A percentile compares a stretch with the other conserved stretches of the same genome.
Evolutionary conservation across 768 basidiomycete species (phyloP).

Genomic region (Pulveroboletus frians): DNA sequence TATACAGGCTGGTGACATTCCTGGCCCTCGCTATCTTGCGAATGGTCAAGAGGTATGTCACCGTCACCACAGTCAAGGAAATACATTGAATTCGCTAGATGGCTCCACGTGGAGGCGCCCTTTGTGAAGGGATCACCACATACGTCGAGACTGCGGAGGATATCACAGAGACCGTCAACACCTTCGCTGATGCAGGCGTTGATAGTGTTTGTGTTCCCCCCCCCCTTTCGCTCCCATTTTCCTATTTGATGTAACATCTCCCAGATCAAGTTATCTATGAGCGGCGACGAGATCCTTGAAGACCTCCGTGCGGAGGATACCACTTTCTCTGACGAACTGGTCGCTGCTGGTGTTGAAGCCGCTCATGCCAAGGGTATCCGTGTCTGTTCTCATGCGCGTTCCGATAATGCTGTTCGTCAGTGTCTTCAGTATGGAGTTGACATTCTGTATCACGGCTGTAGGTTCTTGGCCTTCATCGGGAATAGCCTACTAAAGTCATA

Average conservation of each 20-base stretch:
- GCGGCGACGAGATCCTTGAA: constrained; percentile 34
- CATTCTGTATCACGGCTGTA: constrained; percentile 28
- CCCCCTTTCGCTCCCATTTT: neutral
- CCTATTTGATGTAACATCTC: neutral
- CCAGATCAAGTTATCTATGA: constrained; percentile 35
- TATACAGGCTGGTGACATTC: constrained; percentile 31
- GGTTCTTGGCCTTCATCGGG: neutral
- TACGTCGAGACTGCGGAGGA: constrained; percentile 30
- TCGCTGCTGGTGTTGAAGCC: constrained; percentile 32
- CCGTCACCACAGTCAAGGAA: neutral
- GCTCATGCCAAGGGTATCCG: constrained; percentile 34
- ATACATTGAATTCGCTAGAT: constrained; percentile 12
- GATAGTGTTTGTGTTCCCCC: constrained; percentile 14
- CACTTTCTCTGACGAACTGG: constrained; percentile 32
- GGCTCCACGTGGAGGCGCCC: constrained; percentile 30
- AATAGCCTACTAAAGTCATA: constrained; percentile 6
- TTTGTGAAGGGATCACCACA: constrained; percentile 30
- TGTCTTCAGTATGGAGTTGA: constrained; percentile 35
- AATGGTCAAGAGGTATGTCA: constrained; percentile 31
- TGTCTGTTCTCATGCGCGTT: constrained; percentile 35
- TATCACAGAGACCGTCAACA: constrained; percentile 21
- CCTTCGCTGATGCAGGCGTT: constrained; percentile 22
- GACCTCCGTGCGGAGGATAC: constrained; percentile 32
- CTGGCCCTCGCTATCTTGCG: constrained; percentile 34
- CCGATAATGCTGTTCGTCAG: constrained; percentile 31